Evolutionary conservation across 2,329 filamentous ascomycete genomes (phyloP), one percentile per base, ranked within the genome.

Genomic region (Aspergillaceae sp.): DNA sequence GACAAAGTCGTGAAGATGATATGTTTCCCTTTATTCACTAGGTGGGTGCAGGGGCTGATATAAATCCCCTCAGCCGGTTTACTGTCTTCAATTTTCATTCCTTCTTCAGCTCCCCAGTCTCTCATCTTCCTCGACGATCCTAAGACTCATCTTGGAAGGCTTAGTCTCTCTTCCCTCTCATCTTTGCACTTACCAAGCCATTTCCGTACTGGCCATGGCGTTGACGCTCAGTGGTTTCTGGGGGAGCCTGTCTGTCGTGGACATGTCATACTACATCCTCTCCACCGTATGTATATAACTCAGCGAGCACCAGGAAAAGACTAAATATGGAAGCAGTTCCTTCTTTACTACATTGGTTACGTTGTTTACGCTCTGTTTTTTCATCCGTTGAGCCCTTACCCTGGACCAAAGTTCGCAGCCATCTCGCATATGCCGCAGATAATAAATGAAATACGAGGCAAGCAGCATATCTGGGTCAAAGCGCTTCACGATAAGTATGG

Each of bases 341-440:
- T 36, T 9, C 29, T 30, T 9, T 36, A 29, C 42, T 43, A 11
- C n/a, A 11, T 37, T 29, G 5, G 8, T 7, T 11, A 35, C 19
- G 42, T 9, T 36, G 48, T 66, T 40, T 69, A 71, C 52, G 54
- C 60, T 26, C 40, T 68, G 19, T 61, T 56, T 44, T 53, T 68
- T 33, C 68, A 71, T 44, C 66, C 69, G n/a, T 55, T 71, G 34
- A 56, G 63, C 6, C 59, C 59, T 32, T 56, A 70, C 6, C 69
- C 70, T 2, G 68, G 69, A 0, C 69, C 70, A 9, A 51, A 62
- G 35, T 43, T 65, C 40, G 61, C 62, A 7, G 55, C 56, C n/a
- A 45, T 54, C 42, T 62, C 64, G 8, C 61, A 60, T 10, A 56
- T 67, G 6, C 65, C 60, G 58, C 57, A 67, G 54, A 63, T 32